Evolutionary conservation across 805 yeast genomes (phyloP).

Genomic region (Kregervanrija delftensis): DNA sequence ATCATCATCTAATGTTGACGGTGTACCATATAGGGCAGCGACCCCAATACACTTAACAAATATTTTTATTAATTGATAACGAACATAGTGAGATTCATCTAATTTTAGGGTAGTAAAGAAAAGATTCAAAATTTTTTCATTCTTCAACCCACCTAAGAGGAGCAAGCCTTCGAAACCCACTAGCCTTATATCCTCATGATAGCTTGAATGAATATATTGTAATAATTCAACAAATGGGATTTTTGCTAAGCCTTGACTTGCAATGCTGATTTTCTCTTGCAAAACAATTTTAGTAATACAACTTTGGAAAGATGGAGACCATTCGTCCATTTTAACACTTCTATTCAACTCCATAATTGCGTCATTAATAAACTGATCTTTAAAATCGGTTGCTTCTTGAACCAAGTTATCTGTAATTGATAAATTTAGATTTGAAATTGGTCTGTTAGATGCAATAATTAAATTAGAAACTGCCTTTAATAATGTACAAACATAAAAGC

Average conservation of each 20-base stretch:
- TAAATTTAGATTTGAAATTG: conserved; percentile 18
- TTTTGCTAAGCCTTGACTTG: conserved; percentile 45
- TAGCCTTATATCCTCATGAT: conserved; percentile 47
- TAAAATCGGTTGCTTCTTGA: conserved; percentile 16
- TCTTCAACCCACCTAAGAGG: conserved; percentile 70
- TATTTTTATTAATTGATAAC: conserved; percentile 39
- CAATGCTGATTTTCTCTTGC: conserved; percentile 51
- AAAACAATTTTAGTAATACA: conserved; percentile 51
- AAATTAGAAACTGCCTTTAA: conserved; percentile 44
- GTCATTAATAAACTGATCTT: conserved; percentile 34
- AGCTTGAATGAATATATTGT: conserved; percentile 41
- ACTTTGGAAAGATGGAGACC: conserved; percentile 72
- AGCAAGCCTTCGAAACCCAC: conserved; percentile 68
- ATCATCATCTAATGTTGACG: conserved; percentile 54
- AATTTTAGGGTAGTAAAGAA: conserved; percentile 50
- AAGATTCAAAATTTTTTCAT: conserved; percentile 51
- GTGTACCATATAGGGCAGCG: conserved; percentile 60
- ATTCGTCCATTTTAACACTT: conserved; percentile 70
- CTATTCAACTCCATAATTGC: conserved; percentile 66
- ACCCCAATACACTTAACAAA: conserved; percentile 51
- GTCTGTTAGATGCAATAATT: conserved; percentile 20
- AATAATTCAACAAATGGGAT: conserved; percentile 50
- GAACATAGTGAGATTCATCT: conserved; percentile 48
- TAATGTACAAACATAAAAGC: conserved; percentile 54
- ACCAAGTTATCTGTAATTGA: conserved; percentile 11